Evolutionary conservation across 2,329 filamentous ascomycete species (phyloP).

Genomic region (Ascocoryne sarcoides): DNA sequence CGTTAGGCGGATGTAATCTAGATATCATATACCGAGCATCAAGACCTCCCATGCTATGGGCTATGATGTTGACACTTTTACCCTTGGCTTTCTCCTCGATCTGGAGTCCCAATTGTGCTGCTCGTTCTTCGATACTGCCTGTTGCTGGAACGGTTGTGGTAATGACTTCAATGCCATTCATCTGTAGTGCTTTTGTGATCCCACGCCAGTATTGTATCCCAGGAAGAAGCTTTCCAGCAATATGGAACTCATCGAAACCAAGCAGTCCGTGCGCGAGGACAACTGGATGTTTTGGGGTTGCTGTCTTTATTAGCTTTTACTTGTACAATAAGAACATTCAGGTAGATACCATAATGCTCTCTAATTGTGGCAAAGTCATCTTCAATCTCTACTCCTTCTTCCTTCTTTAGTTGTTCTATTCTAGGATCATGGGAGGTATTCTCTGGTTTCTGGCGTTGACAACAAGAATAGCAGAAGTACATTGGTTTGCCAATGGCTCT

Average conservation of each 20-base stretch:
- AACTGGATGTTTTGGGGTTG: constrained; percentile 49
- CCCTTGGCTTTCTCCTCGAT: constrained; percentile 40
- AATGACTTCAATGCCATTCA: constrained; percentile 47
- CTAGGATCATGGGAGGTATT: constrained; percentile 35
- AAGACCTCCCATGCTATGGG: constrained; percentile 60
- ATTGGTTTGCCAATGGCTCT: neutral
- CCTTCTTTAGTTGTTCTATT: constrained; percentile 39
- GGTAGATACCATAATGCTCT: constrained; percentile 45
- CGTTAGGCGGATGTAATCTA: constrained; percentile 37
- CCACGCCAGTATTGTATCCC: constrained; percentile 57
- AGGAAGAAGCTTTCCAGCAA: constrained; percentile 42
- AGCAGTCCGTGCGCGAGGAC: constrained; percentile 58
- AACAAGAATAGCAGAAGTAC: constrained; percentile 1
- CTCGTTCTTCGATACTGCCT: constrained; percentile 51
- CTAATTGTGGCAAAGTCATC: constrained; percentile 54
- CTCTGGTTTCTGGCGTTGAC: constrained; percentile 1
- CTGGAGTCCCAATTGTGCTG: constrained; percentile 45
- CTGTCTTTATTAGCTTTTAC: too few species aligned
- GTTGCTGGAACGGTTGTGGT: constrained; percentile 54
- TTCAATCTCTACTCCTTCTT: constrained; percentile 45
- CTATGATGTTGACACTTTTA: constrained; percentile 65
- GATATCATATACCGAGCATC: constrained; percentile 60
- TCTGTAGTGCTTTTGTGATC: constrained; percentile 47
- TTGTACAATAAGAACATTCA: too few species aligned
- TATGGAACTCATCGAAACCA: constrained; percentile 50